Evolutionary conservation across 2,329 filamentous ascomycete genomes (phyloP), one percentile per base, ranked within the genome.

Genomic region (Apiospora saccharicola): DNA sequence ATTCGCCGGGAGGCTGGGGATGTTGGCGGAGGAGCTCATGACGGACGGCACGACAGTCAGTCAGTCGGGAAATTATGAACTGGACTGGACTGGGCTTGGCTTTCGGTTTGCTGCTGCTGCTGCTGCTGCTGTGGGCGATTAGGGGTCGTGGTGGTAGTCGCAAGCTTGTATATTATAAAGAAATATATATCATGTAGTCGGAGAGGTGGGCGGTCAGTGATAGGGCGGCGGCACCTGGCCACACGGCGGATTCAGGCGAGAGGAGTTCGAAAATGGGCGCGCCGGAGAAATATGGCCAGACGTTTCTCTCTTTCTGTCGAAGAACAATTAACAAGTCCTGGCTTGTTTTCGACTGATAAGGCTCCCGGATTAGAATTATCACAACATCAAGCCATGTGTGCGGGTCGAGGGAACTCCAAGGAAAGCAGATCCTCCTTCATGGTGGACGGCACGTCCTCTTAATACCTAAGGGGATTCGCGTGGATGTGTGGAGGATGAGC

Each of bases 171-270:
- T 30, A 30, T 30, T 30, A 30, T 30, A 30, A 30, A 30, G 2
- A 30, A 41, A 34, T 3, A 41, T 19, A n/a, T 61, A 53, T 12
- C 26, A 41, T 41, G 4, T 10, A 51, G 49, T 26, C n/a, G 34
- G 34, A 10, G 19, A 13, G 22, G 19, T 6, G 16, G 22, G 53
- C 26, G 16, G 22, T 30, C 26, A 61, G 16, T 16, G 37, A n/a
- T 4, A 16, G 19, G 30, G 53, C 30, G 53, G 57, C 57, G 57
- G 57, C 57, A 64, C 57, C 57, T 41, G 57, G 57, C 57, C 57
- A 64, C 57, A 64, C 34, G 57, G 34, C 19, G 57, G 30, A 30
- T n/a, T 41, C 57, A 64, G 41, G 57, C 34, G 37, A 30, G 37
- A 30, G 30, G 57, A 41, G 41, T 64, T 64, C 30, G 57, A 64